Conservation (phyloP, 768 basidiomycete species). For the Baorangia bicolor region DNA sequence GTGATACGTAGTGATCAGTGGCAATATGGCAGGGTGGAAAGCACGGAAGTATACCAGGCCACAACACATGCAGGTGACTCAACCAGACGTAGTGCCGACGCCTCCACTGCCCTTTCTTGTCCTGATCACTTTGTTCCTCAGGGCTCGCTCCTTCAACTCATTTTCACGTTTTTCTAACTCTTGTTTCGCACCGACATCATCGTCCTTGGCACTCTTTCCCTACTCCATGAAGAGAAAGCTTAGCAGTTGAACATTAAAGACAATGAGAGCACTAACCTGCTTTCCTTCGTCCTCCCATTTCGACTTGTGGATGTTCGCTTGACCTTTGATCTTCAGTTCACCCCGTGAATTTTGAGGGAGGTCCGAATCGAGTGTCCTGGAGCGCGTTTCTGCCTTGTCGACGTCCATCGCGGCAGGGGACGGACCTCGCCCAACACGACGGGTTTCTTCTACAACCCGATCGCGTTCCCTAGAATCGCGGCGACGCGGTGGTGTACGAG, state of each 20-base stretch:
- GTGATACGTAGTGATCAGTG: conserved; percentile 24
- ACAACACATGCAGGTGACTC: conserved; percentile 9
- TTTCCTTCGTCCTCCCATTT: conserved; percentile 50
- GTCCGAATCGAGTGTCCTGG: conserved; percentile 28
- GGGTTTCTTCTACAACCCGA: conserved; percentile 16
- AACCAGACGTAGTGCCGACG: conserved; percentile 18
- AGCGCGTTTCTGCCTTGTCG: conserved; percentile 22
- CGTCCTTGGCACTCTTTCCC: conserved; percentile 10
- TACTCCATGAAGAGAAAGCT: conserved; percentile 20
- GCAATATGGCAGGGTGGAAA: conserved; percentile 13
- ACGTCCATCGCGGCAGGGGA: conserved; percentile 26
- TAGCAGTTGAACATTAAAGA: conserved; percentile 1
- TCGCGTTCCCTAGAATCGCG: conserved; percentile 30
- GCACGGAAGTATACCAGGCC: conserved; percentile 20
- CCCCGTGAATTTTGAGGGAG: conserved; percentile 35
- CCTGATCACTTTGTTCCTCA: conserved; percentile 80
- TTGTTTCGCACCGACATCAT: conserved; percentile 18
- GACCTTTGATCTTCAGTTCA: conserved; percentile 77
- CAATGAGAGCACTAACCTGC: conserved; percentile 18
- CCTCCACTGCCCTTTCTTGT: conserved; percentile 54
- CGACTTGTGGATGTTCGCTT: conserved; percentile 54
- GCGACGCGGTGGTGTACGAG: conserved; percentile 35
- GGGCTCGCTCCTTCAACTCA: conserved; percentile 76
- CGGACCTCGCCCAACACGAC: conserved; percentile 26
- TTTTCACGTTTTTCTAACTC: conserved; percentile 72